A percentile compares a stretch with the other conserved stretches of the same genome.
These are phyloP conservation scores for Solanum chiquidenum DNA, from an alignment of 257 asterid species.

Conservation along the genomic window DNA sequence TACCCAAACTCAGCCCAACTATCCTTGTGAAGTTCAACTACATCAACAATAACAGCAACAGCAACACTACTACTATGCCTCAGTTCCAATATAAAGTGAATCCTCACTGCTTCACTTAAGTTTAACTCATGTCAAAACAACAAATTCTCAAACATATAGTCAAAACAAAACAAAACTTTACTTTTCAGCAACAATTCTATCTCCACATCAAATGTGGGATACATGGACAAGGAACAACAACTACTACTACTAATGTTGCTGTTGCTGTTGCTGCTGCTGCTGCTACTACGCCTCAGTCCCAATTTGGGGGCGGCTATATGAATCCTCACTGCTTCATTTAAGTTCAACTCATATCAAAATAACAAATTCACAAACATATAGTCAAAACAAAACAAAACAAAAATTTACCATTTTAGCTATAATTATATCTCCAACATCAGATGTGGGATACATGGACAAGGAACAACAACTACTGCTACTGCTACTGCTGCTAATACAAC, in stretches of 20 bases:
- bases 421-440: slow-evolving; percentile 77
- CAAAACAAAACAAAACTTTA: background rate
- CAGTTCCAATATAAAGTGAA: background rate
- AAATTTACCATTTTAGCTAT: slow-evolving; percentile 52
- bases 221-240: slow-evolving; percentile 56
- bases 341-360: background rate
- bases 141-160: background rate
- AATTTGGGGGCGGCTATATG: background rate
- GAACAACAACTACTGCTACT: slow-evolving; percentile 9
- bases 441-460: slow-evolving; percentile 80
- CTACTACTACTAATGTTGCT: background rate
- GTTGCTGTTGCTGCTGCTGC: background rate
- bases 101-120: background rate
- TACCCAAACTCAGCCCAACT: background rate
- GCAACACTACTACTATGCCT: background rate
- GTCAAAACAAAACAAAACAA: background rate
- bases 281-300: background rate
- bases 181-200: slow-evolving; percentile 87
- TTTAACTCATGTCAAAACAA: background rate
- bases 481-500: too few species aligned
- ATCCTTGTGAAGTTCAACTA: background rate
- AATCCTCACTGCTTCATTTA: background rate
- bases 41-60: background rate
- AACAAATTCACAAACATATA: background rate
- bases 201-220: slow-evolving; percentile 89